Evolutionary conservation across 495 filamentous ascomycete species (phyloP), one percentile per base, ranked within the genome.

Genomic region (Bacidia gigantensis): DNA sequence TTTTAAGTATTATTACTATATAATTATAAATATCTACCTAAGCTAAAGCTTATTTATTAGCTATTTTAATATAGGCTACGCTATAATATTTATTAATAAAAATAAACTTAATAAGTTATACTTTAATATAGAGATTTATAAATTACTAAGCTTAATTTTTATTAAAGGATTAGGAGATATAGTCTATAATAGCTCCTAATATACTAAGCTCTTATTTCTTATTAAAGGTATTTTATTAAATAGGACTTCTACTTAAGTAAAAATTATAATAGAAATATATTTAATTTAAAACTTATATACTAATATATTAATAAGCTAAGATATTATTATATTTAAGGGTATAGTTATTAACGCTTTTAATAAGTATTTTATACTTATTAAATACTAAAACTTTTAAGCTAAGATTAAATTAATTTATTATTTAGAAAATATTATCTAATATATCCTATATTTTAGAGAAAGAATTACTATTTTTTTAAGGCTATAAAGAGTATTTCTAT

Each of bases 11-110:
- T 44, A 44, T 22, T 44, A 44, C 20, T 44, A 44, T 44, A 18
- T 44, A 9, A 44, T 44, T 9, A 44, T 44, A 9, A 22, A 44
- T 9, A 44, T 44, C 20, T 7, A 5, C 5, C 12, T 44, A 17
- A 44, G 9, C 5, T 44, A 5, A 9, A 7, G 9, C 20, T 44
- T 9, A 17, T 9, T 44, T 17, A 17, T 9, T 5, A 44, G 5
- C 20, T 44, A 17, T 22, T 44, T 44, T 44, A 44, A 44, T 44
- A 44, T 17, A n/a, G 20, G 20, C 9, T 44, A 44, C 20, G 20
- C 9, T 22, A 44, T 44, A 44, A 44, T 44, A 17, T 44, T 44
- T 9, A 44, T 44, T 44, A 44, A 44, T 44, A 44, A 44, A 44
- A 9, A 44, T 17, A 44, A 44, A 22, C 17, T 44, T 18, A 9